Conservation (phyloP, 495 filamentous ascomycete species). For the Podospora bellae-mahoneyi region DNA sequence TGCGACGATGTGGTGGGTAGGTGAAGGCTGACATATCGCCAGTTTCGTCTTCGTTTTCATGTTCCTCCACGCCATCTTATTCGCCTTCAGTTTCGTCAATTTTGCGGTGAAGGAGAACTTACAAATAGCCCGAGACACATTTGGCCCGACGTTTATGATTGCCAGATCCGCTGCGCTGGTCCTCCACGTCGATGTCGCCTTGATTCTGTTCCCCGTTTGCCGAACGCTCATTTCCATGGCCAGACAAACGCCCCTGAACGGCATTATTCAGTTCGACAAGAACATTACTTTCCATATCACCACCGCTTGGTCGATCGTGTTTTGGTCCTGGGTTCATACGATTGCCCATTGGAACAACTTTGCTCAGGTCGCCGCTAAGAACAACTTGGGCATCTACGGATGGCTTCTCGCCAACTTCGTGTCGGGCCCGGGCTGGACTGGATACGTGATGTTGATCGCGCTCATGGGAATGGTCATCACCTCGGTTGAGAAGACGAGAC, state of each 20-base stretch:
- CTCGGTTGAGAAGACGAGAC: slow-evolving; percentile 63
- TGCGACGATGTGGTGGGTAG: background rate
- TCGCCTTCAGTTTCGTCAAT: slow-evolving; percentile 71
- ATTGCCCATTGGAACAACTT: slow-evolving; percentile 80
- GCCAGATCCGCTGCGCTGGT: slow-evolving; percentile 66
- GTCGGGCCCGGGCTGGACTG: slow-evolving; percentile 74
- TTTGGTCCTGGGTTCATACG: slow-evolving; percentile 78
- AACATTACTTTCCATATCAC: slow-evolving; percentile 81
- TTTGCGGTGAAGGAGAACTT: slow-evolving; percentile 71
- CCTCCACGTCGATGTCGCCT: slow-evolving; percentile 70
- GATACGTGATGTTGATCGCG: slow-evolving; percentile 70
- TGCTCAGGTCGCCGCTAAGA: slow-evolving; percentile 65
- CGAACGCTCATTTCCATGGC: slow-evolving; percentile 72
- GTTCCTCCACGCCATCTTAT: slow-evolving; percentile 63
- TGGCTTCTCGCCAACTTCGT: slow-evolving; percentile 66
- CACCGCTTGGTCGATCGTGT: slow-evolving; percentile 74
- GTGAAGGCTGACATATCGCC: slow-evolving; percentile 23
- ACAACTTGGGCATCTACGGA: slow-evolving; percentile 68
- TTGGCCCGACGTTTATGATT: slow-evolving; percentile 68
- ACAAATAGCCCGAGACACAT: slow-evolving; percentile 55
- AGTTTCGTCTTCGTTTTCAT: slow-evolving; percentile 71
- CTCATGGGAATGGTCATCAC: slow-evolving; percentile 67
- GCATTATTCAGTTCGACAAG: slow-evolving; percentile 77
- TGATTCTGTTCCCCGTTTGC: slow-evolving; percentile 76
- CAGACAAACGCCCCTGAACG: slow-evolving; percentile 70